Evolutionary conservation across 2,329 filamentous ascomycete genomes (phyloP).

Genomic region (Meredithiella fracta): DNA sequence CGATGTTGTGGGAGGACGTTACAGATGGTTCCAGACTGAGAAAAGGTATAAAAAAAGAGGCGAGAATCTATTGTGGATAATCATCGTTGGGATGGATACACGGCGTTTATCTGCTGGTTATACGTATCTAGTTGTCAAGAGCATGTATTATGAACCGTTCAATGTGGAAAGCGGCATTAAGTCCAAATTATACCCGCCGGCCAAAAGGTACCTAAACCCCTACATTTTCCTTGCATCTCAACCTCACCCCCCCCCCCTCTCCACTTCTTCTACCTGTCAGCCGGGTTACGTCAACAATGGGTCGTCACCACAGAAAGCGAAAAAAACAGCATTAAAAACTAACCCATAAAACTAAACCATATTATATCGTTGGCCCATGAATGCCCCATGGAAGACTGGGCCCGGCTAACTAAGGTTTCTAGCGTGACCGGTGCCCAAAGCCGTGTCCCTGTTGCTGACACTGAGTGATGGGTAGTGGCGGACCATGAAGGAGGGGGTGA

Average conservation of each 20-base stretch:
- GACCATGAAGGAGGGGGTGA: not conserved
- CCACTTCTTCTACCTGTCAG: not conserved
- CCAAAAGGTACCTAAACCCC: no score
- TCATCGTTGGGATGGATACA: no score
- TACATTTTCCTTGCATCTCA: no score
- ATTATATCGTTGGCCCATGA: not conserved
- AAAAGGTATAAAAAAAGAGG: no score
- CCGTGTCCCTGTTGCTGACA: not conserved
- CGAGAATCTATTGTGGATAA: no score
- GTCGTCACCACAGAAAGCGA: not conserved
- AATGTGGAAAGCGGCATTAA: no score
- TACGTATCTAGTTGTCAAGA: no score
- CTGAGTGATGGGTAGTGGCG: not conserved
- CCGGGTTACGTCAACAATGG: not conserved
- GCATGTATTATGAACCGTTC: no score
- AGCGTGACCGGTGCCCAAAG: not conserved
- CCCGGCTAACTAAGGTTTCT: not conserved
- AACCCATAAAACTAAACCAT: not conserved
- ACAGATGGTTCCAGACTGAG: no score
- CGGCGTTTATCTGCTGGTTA: no score
- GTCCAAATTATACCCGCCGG: no score
- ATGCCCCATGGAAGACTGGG: not conserved
- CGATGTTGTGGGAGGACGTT: no score
- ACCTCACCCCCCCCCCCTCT: not conserved
- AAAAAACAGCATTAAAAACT: not conserved